Base-by-base conservation (phyloP, 805 yeast species). In the Blastobotrys terrestris region DNA sequence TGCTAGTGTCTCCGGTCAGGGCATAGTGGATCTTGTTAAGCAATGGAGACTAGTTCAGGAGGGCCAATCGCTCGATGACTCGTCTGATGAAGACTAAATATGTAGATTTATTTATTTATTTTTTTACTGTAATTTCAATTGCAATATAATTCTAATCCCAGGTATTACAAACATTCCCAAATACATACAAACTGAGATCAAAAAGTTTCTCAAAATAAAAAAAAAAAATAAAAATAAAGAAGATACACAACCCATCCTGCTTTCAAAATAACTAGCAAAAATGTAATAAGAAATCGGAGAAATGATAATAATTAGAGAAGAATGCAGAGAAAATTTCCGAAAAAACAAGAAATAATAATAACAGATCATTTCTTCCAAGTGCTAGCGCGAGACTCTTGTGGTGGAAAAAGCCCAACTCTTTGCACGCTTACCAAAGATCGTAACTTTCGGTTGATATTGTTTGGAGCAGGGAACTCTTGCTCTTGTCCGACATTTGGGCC, bases 1-100 rank as follows among this genome's bases (percentile, higher is more conserved):
- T 64, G 96, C 97, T 1, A 76, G 87, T 35, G 62, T 81, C 60
- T 83, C 53, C 15, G 59, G 57, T 19, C 31, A 22, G 14, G 44
- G 50, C 16, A 54, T 56, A 19, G 43, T 48, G 6, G 59, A 54
- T 15, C 22, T 55, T 21, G 53, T 53, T 16, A 44, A 39, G 13
- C 58, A 53, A 42, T 48, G 53, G 52, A 31, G 43, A 15, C 14
- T 15, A 2, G 26, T 40, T 41, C 56, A 53, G 44, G 53, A 55
- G 46, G 20, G 40, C 6, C 55, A 55, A 14, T 46, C 39, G 15
- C 39, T 41, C 3, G 26, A 41, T 14, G 53, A 43, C 13, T 21
- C 11, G 13, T 14, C 35, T 16, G 35, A 39, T 7, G 31, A 16
- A 43, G 16, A n/a, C 13, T n/a, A 43, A 43, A n/a, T 8, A 43